Evolutionary conservation across 2,329 filamentous ascomycete species (phyloP), one percentile per base, ranked within the genome.

Genomic region (Aspergillus amoenus): DNA sequence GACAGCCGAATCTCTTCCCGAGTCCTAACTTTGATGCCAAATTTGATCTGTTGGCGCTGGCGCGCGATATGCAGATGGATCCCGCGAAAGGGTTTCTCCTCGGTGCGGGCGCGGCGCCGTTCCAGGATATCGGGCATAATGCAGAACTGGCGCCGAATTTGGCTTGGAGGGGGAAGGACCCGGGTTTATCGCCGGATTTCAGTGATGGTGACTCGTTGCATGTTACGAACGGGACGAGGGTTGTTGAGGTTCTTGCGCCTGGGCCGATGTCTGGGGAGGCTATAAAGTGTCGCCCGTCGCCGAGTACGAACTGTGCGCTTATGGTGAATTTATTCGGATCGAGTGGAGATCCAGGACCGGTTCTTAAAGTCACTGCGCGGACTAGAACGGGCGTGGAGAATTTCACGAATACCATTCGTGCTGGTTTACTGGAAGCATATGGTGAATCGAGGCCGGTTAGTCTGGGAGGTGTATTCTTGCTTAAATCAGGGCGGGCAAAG

Each of bases 311-410:
- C 30, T 79, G 72, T 57, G 76, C 65, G 0, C 61, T 80, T 8
- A 80, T 80, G 78, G 70, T 69, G 37, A 79, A 79, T 52, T 62
- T 80, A 0, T 77, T 73, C 46, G 76, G 77, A 0, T 77, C 68
- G 0, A 56, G 61, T 2, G 77, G 76, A 0, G 27, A 63, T 1
- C 27, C 68, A 0, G 76, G 77, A 0, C 65, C 67, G 0, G 70
- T 76, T 0, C 51, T 79, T 2, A 75, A 74, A 40, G 62, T 79
- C 13, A 71, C 59, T 1, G 76, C 73, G 0, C 64, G 64, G 5
- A 62, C 61, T 2, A 68, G 76, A 0, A 48, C 22, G 1, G 52
- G 56, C 1, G 1, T 2, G 1, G 32, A 13, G 17, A 58, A 58
- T 21, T 56, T 55, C 27, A 55, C 56, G 0, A 50, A 47, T 9